Conservation (phyloP, 1,284 basidiomycete species). For the Rhodotorula sp. region DNA sequence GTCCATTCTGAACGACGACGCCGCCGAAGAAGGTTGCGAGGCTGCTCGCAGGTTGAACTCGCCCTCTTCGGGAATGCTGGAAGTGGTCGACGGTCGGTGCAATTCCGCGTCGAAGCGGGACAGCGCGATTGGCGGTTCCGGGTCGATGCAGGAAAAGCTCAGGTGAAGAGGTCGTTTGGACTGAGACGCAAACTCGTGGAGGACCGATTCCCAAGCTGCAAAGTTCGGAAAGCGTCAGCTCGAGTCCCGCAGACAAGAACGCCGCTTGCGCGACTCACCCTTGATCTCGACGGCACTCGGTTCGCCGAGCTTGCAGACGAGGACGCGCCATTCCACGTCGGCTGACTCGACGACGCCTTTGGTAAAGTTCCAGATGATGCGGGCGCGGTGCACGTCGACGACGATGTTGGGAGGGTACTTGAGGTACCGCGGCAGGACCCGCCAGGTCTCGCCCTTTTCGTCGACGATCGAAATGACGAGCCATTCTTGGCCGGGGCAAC, state of each 20-base stretch:
- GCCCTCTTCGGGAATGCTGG: conserved; percentile 21
- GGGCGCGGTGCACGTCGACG: conserved; percentile 51
- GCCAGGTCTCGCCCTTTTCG: conserved; percentile 67
- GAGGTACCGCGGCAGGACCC: conserved; percentile 23
- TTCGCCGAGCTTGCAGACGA: conserved; percentile 64
- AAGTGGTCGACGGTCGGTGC: conserved; percentile 1
- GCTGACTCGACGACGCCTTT: conserved; percentile 61
- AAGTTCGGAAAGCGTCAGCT: too few relatives aligned
- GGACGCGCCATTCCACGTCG: conserved; percentile 73
- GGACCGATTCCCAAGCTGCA: background rate
- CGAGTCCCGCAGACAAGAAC: too few relatives aligned
- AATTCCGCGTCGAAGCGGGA: background rate
- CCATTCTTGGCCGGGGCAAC: conserved; percentile 25
- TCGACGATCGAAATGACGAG: conserved; percentile 60
- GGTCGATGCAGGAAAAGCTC: conserved; percentile 30
- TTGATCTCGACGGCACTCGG: conserved; percentile 62
- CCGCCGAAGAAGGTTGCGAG: background rate
- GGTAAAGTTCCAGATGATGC: conserved; percentile 63
- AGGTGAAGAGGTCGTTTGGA: conserved; percentile 33
- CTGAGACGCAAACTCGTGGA: conserved; percentile 9
- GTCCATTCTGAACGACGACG: background rate
- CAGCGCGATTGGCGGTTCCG: conserved; percentile 11
- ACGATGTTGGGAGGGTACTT: conserved; percentile 54
- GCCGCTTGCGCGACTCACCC: conserved; percentile 54
- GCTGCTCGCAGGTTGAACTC: conserved; percentile 5